Conservation (phyloP, 139 green algal genomes). For the Zygnema circumcarinatum region DNA sequence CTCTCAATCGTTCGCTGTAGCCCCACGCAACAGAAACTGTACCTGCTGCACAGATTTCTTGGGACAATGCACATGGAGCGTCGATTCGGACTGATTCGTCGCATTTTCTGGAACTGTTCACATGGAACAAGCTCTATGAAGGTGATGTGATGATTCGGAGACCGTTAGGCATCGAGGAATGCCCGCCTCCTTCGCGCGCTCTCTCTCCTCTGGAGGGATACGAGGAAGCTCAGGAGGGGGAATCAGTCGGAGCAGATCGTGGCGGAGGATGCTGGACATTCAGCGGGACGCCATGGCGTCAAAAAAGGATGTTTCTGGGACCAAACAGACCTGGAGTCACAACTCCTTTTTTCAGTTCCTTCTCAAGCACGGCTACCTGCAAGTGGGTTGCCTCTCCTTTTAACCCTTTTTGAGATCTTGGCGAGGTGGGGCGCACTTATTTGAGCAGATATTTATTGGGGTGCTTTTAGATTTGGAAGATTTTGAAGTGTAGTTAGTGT, state of each 20-base stretch:
- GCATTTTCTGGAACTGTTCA: neutral
- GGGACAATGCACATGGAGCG: neutral
- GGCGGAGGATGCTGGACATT: neutral
- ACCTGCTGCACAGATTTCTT: too few relatives aligned
- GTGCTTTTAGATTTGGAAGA: too few relatives aligned
- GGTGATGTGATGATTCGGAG: neutral
- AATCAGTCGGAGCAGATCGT: too few relatives aligned
- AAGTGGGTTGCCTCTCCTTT: neutral
- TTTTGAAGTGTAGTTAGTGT: too few relatives aligned
- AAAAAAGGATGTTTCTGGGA: neutral
- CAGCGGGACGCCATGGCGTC: neutral
- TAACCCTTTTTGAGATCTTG: neutral
- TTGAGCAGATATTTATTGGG: too few relatives aligned
- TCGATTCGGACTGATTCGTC: neutral
- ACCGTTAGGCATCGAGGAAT: too few relatives aligned
- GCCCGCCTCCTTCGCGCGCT: too few relatives aligned
- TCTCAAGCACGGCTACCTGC: neutral
- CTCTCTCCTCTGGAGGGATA: too few relatives aligned
- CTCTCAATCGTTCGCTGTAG: too few relatives aligned
- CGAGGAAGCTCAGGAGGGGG: too few relatives aligned
- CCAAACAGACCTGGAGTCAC: neutral
- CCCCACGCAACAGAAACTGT: too few relatives aligned
- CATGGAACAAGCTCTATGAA: neutral
- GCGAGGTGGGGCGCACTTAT: too few relatives aligned
- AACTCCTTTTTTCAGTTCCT: neutral